phyloP scores from a whole-genome alignment of 352 stramenopile genomes.

The Phytophthora sp. region DNA sequence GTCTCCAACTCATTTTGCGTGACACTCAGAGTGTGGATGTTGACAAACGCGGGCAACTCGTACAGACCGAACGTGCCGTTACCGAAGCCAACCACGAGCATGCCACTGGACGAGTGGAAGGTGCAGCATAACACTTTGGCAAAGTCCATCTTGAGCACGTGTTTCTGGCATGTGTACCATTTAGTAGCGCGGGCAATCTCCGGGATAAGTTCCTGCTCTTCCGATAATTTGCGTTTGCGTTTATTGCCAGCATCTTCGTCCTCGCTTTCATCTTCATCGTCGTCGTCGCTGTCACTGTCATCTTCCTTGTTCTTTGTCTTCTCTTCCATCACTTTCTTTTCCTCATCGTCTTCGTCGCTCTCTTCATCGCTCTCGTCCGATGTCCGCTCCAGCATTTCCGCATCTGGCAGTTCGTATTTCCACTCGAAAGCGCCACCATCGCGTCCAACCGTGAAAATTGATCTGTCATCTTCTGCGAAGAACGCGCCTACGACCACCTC shows the following conservation, averaged over 20 bases:
- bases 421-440: conserved; percentile 91
- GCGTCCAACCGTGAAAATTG: conserved; percentile 88
- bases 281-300: conserved; percentile 18
- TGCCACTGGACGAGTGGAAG: conserved; percentile 84
- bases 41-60: conserved; percentile 94
- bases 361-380: conserved; percentile 43
- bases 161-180: conserved; percentile 88
- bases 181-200: conserved; percentile 77
- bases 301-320: conserved; percentile 27
- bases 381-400: conserved; percentile 36
- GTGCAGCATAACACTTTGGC: conserved; percentile 89
- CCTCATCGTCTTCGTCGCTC: no score
- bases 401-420: conserved; percentile 70
- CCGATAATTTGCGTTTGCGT: conserved; percentile 34
- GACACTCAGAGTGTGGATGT: conserved; percentile 97
- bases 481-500: conserved; percentile 88
- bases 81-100: conserved; percentile 97
- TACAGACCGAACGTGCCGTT: conserved; percentile 99
- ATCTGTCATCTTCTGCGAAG: conserved; percentile 79
- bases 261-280: conserved; percentile 39
- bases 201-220: conserved; percentile 41
- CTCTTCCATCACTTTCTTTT: conserved; percentile 32
- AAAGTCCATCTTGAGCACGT: conserved; percentile 91
- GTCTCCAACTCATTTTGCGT: conserved; percentile 91
- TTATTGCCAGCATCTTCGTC: conserved; percentile 33